Evolutionary conservation across 192 early-diverging fungal genomes (phyloP).

Genomic region (Gryganskiella cystojenkinii): DNA sequence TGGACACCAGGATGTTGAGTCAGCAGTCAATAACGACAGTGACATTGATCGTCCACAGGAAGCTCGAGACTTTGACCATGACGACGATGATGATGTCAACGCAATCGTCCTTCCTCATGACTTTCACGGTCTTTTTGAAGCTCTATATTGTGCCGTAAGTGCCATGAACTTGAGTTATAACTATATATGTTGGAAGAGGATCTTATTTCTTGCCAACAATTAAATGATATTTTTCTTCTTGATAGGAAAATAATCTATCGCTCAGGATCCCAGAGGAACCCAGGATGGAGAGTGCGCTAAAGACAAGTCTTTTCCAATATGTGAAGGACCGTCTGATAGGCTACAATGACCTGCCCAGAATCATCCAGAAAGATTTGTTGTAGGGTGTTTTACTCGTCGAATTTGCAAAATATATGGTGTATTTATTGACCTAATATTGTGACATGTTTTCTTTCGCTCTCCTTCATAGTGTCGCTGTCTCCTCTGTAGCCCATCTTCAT

Average conservation of each 20-base stretch:
- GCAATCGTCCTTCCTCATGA: slow-evolving; percentile 8
- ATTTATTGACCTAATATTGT: background rate
- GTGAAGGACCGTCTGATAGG: background rate
- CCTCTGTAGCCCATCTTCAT: slow-evolving; percentile 19
- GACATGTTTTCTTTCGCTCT: background rate
- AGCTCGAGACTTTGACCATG: slow-evolving; percentile 5
- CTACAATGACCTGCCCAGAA: background rate
- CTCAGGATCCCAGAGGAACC: background rate
- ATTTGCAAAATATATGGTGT: background rate
- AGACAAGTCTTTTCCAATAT: background rate
- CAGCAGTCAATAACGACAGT: background rate
- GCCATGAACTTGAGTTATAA: background rate
- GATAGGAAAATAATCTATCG: background rate
- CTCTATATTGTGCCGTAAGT: slow-evolving; percentile 8
- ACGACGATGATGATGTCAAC: background rate
- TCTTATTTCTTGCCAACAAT: background rate
- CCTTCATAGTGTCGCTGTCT: background rate
- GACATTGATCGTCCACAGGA: slow-evolving; percentile 6
- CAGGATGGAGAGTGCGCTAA: background rate
- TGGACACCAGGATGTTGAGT: no score
- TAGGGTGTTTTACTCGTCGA: background rate
- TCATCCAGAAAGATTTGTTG: background rate
- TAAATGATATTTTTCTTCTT: background rate
- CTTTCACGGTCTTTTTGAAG: slow-evolving; percentile 19
- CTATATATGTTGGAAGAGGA: background rate